Evolutionary conservation across 78 protist genomes (phyloP).

Genomic region (Pigoraptor vietnamica): DNA sequence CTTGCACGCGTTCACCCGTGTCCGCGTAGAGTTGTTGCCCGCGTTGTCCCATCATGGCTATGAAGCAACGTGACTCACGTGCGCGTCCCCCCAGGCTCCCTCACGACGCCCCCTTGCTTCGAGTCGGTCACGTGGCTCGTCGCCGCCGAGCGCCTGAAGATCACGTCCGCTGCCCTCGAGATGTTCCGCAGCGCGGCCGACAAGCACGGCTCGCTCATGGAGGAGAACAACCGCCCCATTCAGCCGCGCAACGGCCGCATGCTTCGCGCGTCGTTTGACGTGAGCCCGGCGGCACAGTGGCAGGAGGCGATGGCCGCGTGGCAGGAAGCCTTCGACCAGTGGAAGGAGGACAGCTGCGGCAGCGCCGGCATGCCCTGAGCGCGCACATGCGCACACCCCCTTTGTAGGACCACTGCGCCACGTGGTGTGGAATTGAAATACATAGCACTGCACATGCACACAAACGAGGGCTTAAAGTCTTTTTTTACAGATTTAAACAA

Average conservation of each 20-base stretch:
- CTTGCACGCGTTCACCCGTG: too few species aligned
- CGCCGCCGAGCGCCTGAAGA: neutral
- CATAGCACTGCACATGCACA: too few species aligned
- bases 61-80: neutral
- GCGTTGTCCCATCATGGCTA: too few species aligned
- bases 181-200: neutral
- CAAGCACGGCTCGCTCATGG: neutral
- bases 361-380: too few species aligned
- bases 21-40: too few species aligned
- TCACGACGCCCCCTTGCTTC: neutral
- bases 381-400: too few species aligned
- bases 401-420: too few species aligned
- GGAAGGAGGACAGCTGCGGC: too few species aligned
- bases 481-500: too few species aligned
- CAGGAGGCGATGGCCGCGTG: neutral
- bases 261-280: neutral
- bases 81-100: neutral
- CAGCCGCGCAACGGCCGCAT: neutral
- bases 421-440: too few species aligned
- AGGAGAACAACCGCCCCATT: neutral
- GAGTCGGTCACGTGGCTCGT: neutral
- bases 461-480: too few species aligned
- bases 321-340: neutral
- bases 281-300: neutral
- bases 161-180: neutral